Evolutionary conservation across 345 rosid species (phyloP), one percentile per base, ranked within the genome.

Genomic region (Chamaenerion angustifolium): DNA sequence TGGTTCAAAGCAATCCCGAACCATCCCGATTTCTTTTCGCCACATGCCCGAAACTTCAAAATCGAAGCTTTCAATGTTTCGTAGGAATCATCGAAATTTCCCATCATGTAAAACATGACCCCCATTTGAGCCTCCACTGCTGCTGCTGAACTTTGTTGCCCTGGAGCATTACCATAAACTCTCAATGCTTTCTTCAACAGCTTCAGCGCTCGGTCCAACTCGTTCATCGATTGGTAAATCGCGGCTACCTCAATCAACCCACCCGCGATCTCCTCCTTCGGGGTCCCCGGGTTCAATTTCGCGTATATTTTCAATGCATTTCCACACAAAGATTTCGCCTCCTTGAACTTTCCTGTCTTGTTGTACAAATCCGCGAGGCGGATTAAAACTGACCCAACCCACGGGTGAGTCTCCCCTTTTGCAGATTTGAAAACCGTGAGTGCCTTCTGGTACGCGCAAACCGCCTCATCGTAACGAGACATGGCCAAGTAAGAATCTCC

Each of bases 91-190:
- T 73, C 25, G 16, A 74, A 83, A 3, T 76, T 76, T 59, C 85
- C 96, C 74, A 73, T 80, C 96, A 90, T 81, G 62, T 80, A 90
- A 64, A 72, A 74, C 63, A 90, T 73, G 60, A 84, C 96, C 48
- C 98, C 98, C 70, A 90, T 80, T 69, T 83, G 95, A 12, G 95
- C 87, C 66, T 86, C 98, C 11, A 83, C 80, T 54, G 96, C 98
- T 16, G 96, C 95, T 53, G 80, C 51, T 13, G 85, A 79, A 57
- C 78, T 75, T 48, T 75, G 94, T 52, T 82, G 88, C 15, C 96
- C 88, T 6, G 78, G 94, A 17, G 79, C 61, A 21, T 71, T 68
- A 0, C 66, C 68, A 23, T 72, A 83, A 16, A 81, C 60, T 70
- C 78, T 81, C 59, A 77, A 64, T 1, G 95, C 94, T 45, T 77